Base-by-base conservation (phyloP, 1,139 yeast species). In the Debaryomycetaceae sp. region DNA sequence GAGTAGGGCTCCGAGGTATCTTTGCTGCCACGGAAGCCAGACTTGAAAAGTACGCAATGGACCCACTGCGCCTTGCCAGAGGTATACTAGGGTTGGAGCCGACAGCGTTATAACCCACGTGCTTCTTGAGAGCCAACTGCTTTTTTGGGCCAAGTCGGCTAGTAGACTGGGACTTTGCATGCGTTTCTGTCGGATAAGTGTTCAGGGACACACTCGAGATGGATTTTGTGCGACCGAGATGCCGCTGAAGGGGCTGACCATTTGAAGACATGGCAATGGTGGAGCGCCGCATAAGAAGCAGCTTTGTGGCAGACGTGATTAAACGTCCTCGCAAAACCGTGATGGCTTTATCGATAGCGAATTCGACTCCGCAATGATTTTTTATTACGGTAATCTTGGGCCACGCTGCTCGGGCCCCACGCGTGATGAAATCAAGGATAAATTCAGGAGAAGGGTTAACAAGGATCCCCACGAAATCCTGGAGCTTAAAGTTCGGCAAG, bases 321-420 rank as follows among this genome's bases (percentile, higher is more conserved):
- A 82, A 59, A 33, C 85, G 60, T 4, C 92, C 77, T 37, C 90
- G 66, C 32, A 86, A 53, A 7, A 56, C 48, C 15, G 77, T 65
- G 4, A 87, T 85, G 4, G 93, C 81, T 36, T 69, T 71, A 52
- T 87, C 97, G 26, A 90, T 56, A 0, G 87, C 82, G 51, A 87
- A 78, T 45, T 90, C 98, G 24, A 86, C 75, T 0, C 90, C 77
- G 50, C 95, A 85, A 45, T 85, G 95, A 48, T 87, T 87, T 38
- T 77, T 69, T 28, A 87, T 83, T 23, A 86, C 67, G 1, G 94
- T 73, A 3, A 87, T 55, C 44, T 83, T 82, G 1, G 95, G 94
- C 96, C 97, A 90, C 0, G 95, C 77, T 0, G 96, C 90, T 37
- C 82, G 62, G 0, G 94, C 93, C 2, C 97, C 98, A 37, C 93